A percentile compares a stretch with the other conserved stretches of the same genome.
phyloP scores from a whole-genome alignment of 2,329 filamentous ascomycete species.

The Daldinia sp. region DNA sequence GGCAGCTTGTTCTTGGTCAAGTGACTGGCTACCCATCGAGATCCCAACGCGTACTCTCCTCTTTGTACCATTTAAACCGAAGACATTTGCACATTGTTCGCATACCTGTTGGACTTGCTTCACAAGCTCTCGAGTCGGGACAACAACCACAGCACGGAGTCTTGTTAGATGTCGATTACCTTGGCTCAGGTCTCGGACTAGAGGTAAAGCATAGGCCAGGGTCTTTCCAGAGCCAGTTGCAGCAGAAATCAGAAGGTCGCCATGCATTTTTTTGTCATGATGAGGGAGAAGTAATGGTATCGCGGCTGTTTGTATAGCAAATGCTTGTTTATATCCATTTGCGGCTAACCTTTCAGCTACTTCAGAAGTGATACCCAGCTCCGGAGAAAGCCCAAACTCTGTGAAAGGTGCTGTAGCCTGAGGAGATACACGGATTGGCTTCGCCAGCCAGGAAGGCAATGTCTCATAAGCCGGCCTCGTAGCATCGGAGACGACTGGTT shows the following conservation, averaged over 20 bases:
- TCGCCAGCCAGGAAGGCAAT: conserved; percentile 83
- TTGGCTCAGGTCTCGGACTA: conserved; percentile 80
- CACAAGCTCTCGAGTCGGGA: conserved; percentile 92
- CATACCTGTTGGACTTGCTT: conserved; percentile 84
- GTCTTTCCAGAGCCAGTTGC: conserved; percentile 98
- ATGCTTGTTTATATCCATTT: conserved; percentile 77
- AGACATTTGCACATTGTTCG: conserved; percentile 77
- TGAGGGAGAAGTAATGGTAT: conserved; percentile 80
- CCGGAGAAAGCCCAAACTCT: conserved; percentile 54
- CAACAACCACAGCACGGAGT: conserved; percentile 83
- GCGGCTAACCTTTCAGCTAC: conserved; percentile 71
- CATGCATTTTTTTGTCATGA: conserved; percentile 69
- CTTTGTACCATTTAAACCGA: conserved; percentile 67
- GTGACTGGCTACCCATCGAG: conserved; percentile 82
- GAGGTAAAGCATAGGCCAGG: conserved; percentile 87
- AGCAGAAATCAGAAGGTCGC: conserved; percentile 90
- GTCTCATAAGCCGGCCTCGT: conserved; percentile 78
- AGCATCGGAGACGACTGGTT: conserved; percentile 67
- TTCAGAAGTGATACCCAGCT: conserved; percentile 72
- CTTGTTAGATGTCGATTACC: conserved; percentile 67
- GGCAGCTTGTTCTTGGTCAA: conserved; percentile 71
- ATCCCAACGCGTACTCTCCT: conserved; percentile 79
- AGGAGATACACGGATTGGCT: conserved; percentile 76
- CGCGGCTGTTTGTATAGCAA: conserved; percentile 83
- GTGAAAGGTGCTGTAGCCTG: conserved; percentile 71